Percentiles rank a stretch among this genome's conserved stretches.
phyloP scores from a whole-genome alignment of 768 basidiomycete species.

The Hericium alpestre region DNA sequence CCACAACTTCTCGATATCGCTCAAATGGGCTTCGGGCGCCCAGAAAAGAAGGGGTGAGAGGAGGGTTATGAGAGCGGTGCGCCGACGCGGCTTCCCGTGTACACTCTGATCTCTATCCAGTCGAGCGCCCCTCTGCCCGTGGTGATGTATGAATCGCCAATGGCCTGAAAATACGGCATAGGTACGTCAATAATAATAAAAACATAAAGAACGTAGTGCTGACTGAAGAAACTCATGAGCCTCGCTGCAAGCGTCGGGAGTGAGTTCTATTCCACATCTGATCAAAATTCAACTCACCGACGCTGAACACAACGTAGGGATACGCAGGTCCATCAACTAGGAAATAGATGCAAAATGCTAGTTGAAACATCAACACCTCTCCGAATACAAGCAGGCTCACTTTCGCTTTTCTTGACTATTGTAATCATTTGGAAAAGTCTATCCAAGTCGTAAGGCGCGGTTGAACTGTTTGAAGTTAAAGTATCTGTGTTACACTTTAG shows the following conservation, averaged over 20 bases:
- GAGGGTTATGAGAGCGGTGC: slow-evolving; percentile 5
- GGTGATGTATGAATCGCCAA: slow-evolving; percentile 9
- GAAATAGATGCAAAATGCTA: no score
- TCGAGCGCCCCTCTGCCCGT: slow-evolving; percentile 9
- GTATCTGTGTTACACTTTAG: slow-evolving; percentile 1
- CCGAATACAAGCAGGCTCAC: neutral
- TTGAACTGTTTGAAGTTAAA: slow-evolving; percentile 7
- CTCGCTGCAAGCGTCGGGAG: slow-evolving; percentile 1
- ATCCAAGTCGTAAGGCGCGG: slow-evolving; percentile 4
- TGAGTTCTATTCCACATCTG: neutral
- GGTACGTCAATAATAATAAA: neutral
- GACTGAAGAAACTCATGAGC: slow-evolving; percentile 9
- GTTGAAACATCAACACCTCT: neutral
- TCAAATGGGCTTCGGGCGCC: slow-evolving; percentile 10
- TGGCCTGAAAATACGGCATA: slow-evolving; percentile 1
- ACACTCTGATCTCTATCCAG: slow-evolving; percentile 3
- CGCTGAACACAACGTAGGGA: neutral
- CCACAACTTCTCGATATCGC: slow-evolving; percentile 8
- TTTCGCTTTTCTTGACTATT: slow-evolving; percentile 2
- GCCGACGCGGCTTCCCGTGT: neutral
- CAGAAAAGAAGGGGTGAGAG: slow-evolving; percentile 8
- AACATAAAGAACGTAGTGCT: neutral
- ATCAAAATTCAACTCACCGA: neutral
- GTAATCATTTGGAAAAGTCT: slow-evolving; percentile 3
- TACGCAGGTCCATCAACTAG: neutral